These are phyloP conservation scores for Teunomyces funiuensis DNA, from an alignment of 805 yeast species.

Conservation along the genomic window DNA sequence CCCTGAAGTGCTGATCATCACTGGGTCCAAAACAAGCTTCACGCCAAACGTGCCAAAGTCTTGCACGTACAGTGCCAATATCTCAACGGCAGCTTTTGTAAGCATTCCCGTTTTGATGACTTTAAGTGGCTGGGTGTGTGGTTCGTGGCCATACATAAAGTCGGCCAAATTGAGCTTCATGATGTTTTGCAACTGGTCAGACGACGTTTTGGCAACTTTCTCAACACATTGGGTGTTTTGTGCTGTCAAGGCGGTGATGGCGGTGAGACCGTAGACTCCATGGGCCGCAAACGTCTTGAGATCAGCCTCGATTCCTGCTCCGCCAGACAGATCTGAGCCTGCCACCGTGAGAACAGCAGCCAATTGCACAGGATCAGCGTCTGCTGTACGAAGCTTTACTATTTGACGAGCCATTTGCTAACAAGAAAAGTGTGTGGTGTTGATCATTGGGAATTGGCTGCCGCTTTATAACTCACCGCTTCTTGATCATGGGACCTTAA, in stretches of 20 bases:
- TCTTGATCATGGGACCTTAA: constrained; percentile 3
- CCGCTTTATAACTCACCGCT: neutral
- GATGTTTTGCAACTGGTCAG: constrained; percentile 44
- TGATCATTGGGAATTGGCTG: neutral
- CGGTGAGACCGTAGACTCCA: constrained; percentile 72
- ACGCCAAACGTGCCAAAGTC: constrained; percentile 25
- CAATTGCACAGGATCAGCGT: constrained; percentile 4
- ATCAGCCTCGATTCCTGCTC: constrained; percentile 92
- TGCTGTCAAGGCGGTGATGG: constrained; percentile 77
- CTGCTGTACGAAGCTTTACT: neutral
- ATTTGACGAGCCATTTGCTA: neutral
- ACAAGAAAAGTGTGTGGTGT: no score
- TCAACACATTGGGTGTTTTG: constrained; percentile 61
- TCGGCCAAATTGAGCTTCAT: constrained; percentile 60
- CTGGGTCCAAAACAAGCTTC: constrained; percentile 73
- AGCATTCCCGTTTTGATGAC: constrained; percentile 82
- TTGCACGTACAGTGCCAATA: constrained; percentile 38
- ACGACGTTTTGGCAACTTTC: constrained; percentile 46
- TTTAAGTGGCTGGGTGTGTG: constrained; percentile 38
- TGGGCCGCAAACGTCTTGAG: constrained; percentile 75
- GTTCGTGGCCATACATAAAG: constrained; percentile 37
- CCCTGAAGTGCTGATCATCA: constrained; percentile 81
- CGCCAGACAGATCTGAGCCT: constrained; percentile 85
- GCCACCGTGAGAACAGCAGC: constrained; percentile 43
- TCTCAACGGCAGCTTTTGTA: constrained; percentile 52